Evolutionary conservation across 345 rosid genomes (phyloP).

Genomic region (Eucalyptus paniculata): DNA sequence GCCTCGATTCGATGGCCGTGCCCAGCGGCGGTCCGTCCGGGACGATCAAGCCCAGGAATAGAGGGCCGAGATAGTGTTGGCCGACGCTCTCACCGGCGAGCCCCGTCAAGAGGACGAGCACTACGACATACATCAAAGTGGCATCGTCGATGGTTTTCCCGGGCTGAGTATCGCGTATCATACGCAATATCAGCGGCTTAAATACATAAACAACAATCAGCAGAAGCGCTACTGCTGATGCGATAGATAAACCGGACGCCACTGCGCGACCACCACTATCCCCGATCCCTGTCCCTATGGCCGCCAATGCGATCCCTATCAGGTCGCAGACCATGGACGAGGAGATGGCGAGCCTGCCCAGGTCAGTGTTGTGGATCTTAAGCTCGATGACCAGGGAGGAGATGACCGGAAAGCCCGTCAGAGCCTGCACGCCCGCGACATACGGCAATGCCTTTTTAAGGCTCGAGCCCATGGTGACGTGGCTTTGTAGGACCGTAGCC

Average conservation of each 20-base stretch:
- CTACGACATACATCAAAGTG: neutral
- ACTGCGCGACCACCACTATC: neutral
- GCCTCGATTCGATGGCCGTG: constrained; percentile 10
- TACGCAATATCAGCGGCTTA: constrained; percentile 14
- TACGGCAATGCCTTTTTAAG: neutral
- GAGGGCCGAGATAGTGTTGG: constrained; percentile 10
- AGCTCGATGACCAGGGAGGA: constrained; percentile 20
- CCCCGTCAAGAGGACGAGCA: neutral
- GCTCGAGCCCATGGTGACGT: neutral
- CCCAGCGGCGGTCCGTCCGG: constrained; percentile 42
- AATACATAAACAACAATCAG: neutral
- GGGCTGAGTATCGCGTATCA: neutral
- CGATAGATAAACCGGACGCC: neutral
- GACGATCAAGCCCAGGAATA: constrained; percentile 21
- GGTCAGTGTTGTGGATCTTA: constrained; percentile 15
- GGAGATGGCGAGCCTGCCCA: constrained; percentile 26
- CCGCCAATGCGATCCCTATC: neutral
- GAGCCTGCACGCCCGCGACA: neutral
- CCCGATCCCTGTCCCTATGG: neutral
- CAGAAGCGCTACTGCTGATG: neutral
- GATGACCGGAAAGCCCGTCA: constrained; percentile 18
- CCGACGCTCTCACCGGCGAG: neutral
- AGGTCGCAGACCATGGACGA: constrained; percentile 10
- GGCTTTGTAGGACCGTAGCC: neutral
- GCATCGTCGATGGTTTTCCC: constrained; percentile 1